Evolutionary conservation across 129 eudicot genomes (phyloP), one percentile per base, ranked within the genome.

Genomic region (Flaveria ramosissima): DNA sequence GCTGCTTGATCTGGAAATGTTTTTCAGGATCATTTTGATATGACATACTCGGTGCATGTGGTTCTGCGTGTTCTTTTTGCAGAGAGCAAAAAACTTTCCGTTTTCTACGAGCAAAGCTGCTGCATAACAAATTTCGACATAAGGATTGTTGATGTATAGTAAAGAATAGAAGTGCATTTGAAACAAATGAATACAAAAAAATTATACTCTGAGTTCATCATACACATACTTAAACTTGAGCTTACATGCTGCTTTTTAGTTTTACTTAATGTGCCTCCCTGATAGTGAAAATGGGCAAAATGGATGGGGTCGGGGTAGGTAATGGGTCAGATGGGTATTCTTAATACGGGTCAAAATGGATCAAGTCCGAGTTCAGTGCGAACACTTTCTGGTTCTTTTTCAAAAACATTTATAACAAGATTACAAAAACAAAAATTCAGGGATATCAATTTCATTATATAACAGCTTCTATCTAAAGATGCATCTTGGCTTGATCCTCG

Each of bases 1-100:
- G 85, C 78, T 92, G 82, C 92, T 92, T 68, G 97, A 89, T 85
- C 97, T 85, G 30, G 97, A 92, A 72, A 92, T 92, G 64, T 92
- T 89, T 89, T 57, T 89, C 92, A 9, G 88, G 92, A 65, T 89
- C 92, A 90, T 87, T 87, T 92, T 26, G 97, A 89, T 76, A 92
- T 87, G 71, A 92, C 92, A 65, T 89, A 92, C 79, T 92, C 97
- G 1, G 97, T 92, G 83, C 92, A 92, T 7, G 97, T 92, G 47
- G 97, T 89, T 78, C 97, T 78, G 53, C 95, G 86, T 50, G 95
- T 82, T 63, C 88, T 71, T 85, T 85, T 85, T 55, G 88, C 88
- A 52, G 85, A 78, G 3, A 85, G 84, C 62, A 85, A 83, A 83
- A 73, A 81, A 85, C 81, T 85, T 85, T 1, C 88, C 88, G 23